phyloP scores from a whole-genome alignment of 1,284 basidiomycete species.

The Caloboletus firmus region DNA sequence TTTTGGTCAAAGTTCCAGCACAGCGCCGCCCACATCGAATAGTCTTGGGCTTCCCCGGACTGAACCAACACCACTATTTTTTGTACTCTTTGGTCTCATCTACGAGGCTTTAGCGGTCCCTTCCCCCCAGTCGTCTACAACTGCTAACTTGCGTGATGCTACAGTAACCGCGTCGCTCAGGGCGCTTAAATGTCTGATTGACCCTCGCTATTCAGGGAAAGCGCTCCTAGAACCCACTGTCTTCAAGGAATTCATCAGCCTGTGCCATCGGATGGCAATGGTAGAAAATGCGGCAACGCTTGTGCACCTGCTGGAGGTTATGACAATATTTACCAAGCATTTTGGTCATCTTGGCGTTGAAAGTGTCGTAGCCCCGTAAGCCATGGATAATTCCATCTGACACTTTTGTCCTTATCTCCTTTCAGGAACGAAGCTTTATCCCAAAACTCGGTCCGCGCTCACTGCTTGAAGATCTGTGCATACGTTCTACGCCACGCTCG shows the following conservation, averaged over 20 bases:
- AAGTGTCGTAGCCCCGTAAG: conserved; percentile 23
- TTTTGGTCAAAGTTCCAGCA: conserved; percentile 58
- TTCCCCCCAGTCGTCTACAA: conserved; percentile 54
- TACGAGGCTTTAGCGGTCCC: conserved; percentile 84
- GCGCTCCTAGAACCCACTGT: conserved; percentile 78
- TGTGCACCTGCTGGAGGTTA: conserved; percentile 71
- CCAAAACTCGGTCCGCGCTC: conserved; percentile 54
- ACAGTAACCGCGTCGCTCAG: conserved; percentile 76
- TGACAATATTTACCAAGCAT: conserved; percentile 59
- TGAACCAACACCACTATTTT: conserved; percentile 84
- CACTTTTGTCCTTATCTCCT: background rate
- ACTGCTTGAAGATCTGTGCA: conserved; percentile 80
- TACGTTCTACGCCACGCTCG: conserved; percentile 76
- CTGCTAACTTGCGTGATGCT: conserved; percentile 42
- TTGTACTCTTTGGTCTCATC: conserved; percentile 87
- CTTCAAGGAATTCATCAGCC: conserved; percentile 87
- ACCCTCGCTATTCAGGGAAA: conserved; percentile 77
- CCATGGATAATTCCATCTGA: background rate
- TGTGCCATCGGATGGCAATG: conserved; percentile 89
- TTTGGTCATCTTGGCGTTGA: conserved; percentile 47
- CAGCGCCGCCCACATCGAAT: conserved; percentile 25
- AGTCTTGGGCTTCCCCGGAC: conserved; percentile 39
- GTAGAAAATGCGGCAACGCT: conserved; percentile 79
- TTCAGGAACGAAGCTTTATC: conserved; percentile 43
- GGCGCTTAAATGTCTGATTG: conserved; percentile 77